phyloP scores from a whole-genome alignment of 2,329 filamentous ascomycete species.

The Helminthosporium solani region DNA sequence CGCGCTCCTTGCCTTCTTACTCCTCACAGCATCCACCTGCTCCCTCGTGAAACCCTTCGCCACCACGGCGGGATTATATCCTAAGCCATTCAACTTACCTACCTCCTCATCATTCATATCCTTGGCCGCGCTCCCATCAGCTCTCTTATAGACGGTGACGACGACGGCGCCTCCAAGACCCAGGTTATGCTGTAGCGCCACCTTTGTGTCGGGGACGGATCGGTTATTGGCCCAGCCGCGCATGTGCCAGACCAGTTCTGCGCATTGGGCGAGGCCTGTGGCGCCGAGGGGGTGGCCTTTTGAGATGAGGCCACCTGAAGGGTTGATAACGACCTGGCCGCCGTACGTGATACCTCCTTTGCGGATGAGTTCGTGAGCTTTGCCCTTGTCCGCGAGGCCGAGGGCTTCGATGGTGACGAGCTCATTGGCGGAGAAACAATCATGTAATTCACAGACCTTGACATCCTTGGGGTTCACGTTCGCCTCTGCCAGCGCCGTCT shows the following conservation, averaged over 20 bases:
- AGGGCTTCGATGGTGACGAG: constrained; percentile 87
- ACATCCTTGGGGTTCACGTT: constrained; percentile 66
- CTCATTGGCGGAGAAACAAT: constrained; percentile 96
- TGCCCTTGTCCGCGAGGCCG: constrained; percentile 72
- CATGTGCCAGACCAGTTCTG: constrained; percentile 92
- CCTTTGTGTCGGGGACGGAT: constrained; percentile 64
- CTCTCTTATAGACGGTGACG: constrained; percentile 82
- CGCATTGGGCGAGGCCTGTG: constrained; percentile 92
- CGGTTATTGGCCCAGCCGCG: constrained; percentile 96
- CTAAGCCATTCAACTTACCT: constrained; percentile 66
- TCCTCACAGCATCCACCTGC: constrained; percentile 68
- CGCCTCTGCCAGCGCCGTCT: constrained; percentile 72
- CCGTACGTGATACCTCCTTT: constrained; percentile 90
- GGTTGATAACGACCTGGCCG: constrained; percentile 79
- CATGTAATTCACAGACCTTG: constrained; percentile 87
- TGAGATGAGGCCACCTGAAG: constrained; percentile 89
- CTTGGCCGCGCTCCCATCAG: constrained; percentile 68
- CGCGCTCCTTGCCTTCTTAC: constrained; percentile 64
- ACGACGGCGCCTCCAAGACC: constrained; percentile 89
- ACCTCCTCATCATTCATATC: constrained; percentile 64
- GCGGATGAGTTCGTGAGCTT: constrained; percentile 88
- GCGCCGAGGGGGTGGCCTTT: constrained; percentile 95
- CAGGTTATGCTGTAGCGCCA: constrained; percentile 87
- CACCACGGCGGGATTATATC: constrained; percentile 89
- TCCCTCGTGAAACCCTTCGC: constrained; percentile 83